Conservation (phyloP, 768 basidiomycete species). For the Suillus paluster region DNA sequence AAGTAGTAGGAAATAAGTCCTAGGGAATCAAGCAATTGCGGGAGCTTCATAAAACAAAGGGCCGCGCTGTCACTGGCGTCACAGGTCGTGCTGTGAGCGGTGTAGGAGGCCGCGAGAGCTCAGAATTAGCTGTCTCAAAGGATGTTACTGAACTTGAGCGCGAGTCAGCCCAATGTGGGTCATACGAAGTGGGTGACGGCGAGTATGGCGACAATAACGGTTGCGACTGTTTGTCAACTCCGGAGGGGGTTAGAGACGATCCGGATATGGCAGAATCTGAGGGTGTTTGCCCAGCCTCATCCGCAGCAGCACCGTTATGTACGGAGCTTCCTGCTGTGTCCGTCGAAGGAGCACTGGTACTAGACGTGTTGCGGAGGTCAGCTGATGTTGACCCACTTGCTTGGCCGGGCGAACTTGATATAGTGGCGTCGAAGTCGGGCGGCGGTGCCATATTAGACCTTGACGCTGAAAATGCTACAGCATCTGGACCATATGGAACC, state of each 20-base stretch:
- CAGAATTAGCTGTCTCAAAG: slow-evolving; percentile 16
- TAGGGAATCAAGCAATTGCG: not conserved
- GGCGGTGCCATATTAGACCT: slow-evolving; percentile 51
- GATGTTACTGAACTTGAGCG: slow-evolving; percentile 19
- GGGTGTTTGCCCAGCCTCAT: not conserved
- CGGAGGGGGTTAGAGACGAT: slow-evolving; percentile 1
- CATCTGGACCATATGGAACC: slow-evolving; percentile 76
- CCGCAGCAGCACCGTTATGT: not conserved
- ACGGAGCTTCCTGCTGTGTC: not conserved
- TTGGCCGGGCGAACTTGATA: not conserved
- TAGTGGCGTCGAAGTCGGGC: slow-evolving; percentile 51
- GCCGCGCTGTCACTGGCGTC: slow-evolving; percentile 25
- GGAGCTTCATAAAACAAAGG: not conserved
- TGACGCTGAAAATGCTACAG: slow-evolving; percentile 62
- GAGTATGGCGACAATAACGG: not conserved
- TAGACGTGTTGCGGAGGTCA: not conserved
- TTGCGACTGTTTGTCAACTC: not conserved
- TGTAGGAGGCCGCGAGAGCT: not conserved
- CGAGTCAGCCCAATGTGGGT: slow-evolving; percentile 13
- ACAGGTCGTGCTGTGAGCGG: slow-evolving; percentile 19
- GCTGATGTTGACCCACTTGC: not conserved
- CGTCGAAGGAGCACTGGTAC: not conserved
- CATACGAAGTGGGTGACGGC: not conserved
- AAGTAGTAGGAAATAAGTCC: not conserved
- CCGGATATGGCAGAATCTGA: not conserved